Conservation (phyloP, 2,329 filamentous ascomycete species). For the Diaporthe helianthi region DNA sequence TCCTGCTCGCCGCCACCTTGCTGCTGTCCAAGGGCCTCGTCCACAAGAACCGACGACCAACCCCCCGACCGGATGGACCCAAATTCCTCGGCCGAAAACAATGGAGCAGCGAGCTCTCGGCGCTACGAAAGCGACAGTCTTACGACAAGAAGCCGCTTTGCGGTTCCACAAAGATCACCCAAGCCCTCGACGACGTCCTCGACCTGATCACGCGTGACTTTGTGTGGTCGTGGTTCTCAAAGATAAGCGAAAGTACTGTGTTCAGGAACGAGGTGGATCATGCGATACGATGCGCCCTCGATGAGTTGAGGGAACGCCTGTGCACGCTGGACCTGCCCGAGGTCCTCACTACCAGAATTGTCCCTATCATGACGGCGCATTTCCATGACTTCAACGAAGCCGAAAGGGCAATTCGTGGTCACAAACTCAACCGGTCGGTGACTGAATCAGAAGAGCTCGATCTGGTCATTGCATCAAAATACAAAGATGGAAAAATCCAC, state of each 20-base stretch:
- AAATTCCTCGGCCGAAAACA: constrained; percentile 67
- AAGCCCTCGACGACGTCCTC: constrained; percentile 80
- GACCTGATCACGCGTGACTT: constrained; percentile 82
- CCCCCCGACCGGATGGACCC: constrained; percentile 51
- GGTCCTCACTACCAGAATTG: constrained; percentile 78
- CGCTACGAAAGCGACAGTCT: constrained; percentile 68
- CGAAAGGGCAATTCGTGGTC: constrained; percentile 84
- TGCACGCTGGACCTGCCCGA: constrained; percentile 83
- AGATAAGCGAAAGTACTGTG: constrained; percentile 79
- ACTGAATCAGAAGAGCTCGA: constrained; percentile 97
- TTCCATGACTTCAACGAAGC: constrained; percentile 91
- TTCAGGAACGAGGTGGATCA: constrained; percentile 90
- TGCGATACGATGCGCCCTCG: constrained; percentile 75
- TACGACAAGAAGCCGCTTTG: constrained; percentile 77
- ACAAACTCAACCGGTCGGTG: constrained; percentile 84
- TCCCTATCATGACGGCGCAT: constrained; percentile 88
- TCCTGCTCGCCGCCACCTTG: constrained; percentile 64
- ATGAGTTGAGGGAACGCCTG: constrained; percentile 74
- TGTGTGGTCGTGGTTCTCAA: constrained; percentile 84
- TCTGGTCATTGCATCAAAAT: constrained; percentile 93
- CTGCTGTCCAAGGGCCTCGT: constrained; percentile 64
- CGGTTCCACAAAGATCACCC: constrained; percentile 76
- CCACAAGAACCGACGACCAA: constrained; percentile 49
- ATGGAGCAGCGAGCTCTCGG: constrained; percentile 76
- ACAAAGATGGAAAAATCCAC: constrained; percentile 86